phyloP scores from a whole-genome alignment of 1,284 basidiomycete genomes.

The Lentinula novae-zelandiae region DNA sequence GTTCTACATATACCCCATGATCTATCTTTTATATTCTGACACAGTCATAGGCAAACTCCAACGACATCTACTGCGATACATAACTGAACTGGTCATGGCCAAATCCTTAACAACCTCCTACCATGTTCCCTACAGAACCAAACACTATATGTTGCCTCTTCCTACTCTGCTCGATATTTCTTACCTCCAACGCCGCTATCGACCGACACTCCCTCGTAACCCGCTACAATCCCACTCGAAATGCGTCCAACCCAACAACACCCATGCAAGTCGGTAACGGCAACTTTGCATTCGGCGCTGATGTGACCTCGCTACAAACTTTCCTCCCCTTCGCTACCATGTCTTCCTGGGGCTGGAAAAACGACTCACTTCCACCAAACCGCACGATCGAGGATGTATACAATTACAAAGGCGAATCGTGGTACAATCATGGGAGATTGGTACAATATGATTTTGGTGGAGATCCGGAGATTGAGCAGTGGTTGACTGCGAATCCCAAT shows the following conservation, averaged over 20 bases:
- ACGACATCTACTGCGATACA: no score
- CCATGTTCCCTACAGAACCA: no score
- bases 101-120: no score
- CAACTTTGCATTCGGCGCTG: constrained; percentile 58
- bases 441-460: constrained; percentile 55
- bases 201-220: constrained; percentile 42
- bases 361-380: constrained; percentile 47
- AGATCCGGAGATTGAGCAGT: constrained; percentile 43
- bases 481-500: constrained; percentile 58
- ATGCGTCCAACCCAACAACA: constrained; percentile 41
- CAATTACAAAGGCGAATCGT: constrained; percentile 45
- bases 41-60: no score
- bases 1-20: no score
- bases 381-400: constrained; percentile 40
- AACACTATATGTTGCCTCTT: neutral
- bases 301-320: constrained; percentile 38
- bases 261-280: constrained; percentile 63
- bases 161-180: neutral
- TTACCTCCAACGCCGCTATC: constrained; percentile 20
- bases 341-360: constrained; percentile 63
- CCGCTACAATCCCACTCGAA: constrained; percentile 49
- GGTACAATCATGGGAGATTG: constrained; percentile 45
- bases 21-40: no score
- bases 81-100: no score
- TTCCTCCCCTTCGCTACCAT: constrained; percentile 48